These are phyloP conservation scores for Arthrinium phaeospermum DNA, from an alignment of 2,329 filamentous ascomycete genomes.

Conservation along the genomic window DNA sequence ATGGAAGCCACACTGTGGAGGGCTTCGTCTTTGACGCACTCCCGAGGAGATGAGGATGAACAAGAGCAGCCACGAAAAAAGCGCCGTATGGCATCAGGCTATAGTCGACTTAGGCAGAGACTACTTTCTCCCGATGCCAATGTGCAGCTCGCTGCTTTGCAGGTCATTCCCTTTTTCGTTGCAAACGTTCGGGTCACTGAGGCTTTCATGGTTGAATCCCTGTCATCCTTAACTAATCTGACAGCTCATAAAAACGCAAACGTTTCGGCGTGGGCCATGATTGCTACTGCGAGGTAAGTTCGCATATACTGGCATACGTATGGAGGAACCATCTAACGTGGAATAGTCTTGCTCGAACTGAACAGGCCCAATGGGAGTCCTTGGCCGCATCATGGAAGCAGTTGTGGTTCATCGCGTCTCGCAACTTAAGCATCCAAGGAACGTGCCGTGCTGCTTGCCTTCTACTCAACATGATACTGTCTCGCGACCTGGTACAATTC, in stretches of 20 bases:
- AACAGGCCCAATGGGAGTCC: conserved; percentile 42
- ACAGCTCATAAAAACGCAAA: conserved; percentile 72
- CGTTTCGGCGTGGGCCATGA: conserved; percentile 80
- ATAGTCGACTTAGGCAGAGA: conserved; percentile 55
- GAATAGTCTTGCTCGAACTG: conserved; percentile 52
- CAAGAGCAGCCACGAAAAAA: conserved; percentile 59
- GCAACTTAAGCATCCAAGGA: conserved; percentile 71
- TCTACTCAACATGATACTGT: conserved; percentile 72
- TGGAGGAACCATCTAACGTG: neutral
- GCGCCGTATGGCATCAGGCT: conserved; percentile 48
- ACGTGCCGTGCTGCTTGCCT: conserved; percentile 80
- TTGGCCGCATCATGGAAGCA: conserved; percentile 68
- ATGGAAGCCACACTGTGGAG: conserved; percentile 56
- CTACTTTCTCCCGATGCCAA: conserved; percentile 51
- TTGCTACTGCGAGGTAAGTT: conserved; percentile 78
- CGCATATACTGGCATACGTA: neutral
- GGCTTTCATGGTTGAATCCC: conserved; percentile 59
- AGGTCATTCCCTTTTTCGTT: conserved; percentile 63
- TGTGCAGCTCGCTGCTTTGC: conserved; percentile 58
- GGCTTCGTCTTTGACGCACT: conserved; percentile 31
- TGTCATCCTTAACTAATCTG: conserved; percentile 63
- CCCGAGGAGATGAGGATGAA: conserved; percentile 24
- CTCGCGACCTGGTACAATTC: conserved; percentile 69
- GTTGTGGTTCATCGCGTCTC: conserved; percentile 75
- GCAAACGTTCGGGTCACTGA: conserved; percentile 49